Percentiles rank a stretch among this genome's conserved stretches.
These are phyloP conservation scores for Nematodospora anomalae DNA, from an alignment of 1,139 yeast genomes.

Conservation along the genomic window DNA sequence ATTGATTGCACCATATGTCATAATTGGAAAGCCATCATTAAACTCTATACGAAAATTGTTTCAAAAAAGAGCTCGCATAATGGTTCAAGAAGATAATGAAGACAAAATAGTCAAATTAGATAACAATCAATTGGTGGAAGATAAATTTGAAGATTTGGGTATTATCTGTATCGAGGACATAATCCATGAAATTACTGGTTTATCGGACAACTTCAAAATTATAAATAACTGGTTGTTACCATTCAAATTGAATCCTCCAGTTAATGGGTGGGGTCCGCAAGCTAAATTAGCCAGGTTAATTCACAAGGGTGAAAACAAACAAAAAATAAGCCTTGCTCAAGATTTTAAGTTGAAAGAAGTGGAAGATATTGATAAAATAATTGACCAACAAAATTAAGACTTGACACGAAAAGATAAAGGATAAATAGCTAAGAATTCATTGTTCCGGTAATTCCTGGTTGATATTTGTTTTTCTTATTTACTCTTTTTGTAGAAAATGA, in stretches of 20 bases:
- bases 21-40: conserved; percentile 71
- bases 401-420: no score
- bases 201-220: conserved; percentile 62
- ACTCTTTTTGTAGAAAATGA: no score
- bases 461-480: no score
- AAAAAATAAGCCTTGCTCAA: conserved; percentile 57
- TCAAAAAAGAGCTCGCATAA: conserved; percentile 71
- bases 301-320: conserved; percentile 43
- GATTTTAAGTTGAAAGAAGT: conserved; percentile 65
- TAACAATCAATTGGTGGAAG: conserved; percentile 74
- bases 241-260: conserved; percentile 66
- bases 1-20: conserved; percentile 69
- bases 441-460: no score
- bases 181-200: conserved; percentile 62
- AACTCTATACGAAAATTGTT: conserved; percentile 67
- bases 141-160: conserved; percentile 59
- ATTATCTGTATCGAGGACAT: conserved; percentile 78
- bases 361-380: conserved; percentile 61
- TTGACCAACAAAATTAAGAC: conserved; percentile 62
- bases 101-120: conserved; percentile 49
- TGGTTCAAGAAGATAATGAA: conserved; percentile 33
- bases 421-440: no score
- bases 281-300: conserved; percentile 54
- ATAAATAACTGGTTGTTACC: conserved; percentile 67
- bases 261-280: conserved; percentile 69